Evolutionary conservation across 2,329 filamentous ascomycete genomes (phyloP).

Genomic region (Cercospora canescens): DNA sequence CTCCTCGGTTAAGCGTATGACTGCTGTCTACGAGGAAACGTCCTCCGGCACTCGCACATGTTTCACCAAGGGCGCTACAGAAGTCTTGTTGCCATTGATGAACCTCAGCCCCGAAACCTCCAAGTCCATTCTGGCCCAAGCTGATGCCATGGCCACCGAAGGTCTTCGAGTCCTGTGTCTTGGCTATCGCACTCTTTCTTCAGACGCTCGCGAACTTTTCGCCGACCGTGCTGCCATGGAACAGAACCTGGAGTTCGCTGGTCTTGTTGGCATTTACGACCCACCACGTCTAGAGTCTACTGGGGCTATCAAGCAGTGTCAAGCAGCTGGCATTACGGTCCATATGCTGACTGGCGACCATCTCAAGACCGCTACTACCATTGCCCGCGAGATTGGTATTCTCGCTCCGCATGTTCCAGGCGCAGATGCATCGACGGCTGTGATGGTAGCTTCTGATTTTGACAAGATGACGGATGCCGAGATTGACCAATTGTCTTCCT

Average conservation of each 20-base stretch:
- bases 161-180: constrained; percentile 37
- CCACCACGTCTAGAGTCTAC: constrained; percentile 36
- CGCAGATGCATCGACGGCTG: constrained; percentile 30
- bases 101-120: constrained; percentile 23
- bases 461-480: constrained; percentile 46
- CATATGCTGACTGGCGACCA: constrained; percentile 54
- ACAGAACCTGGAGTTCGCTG: constrained; percentile 31
- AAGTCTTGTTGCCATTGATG: constrained; percentile 34
- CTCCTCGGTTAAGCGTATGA: constrained; percentile 38
- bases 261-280: constrained; percentile 36
- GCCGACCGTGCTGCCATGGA: constrained; percentile 28
- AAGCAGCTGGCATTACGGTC: constrained; percentile 49
- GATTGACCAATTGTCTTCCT: constrained; percentile 42
- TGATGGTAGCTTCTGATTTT: constrained; percentile 48
- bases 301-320: constrained; percentile 45
- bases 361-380: constrained; percentile 47
- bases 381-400: constrained; percentile 50
- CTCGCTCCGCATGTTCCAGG: constrained; percentile 33
- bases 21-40: constrained; percentile 29
- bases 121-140: constrained; percentile 29
- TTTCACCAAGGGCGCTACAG: constrained; percentile 38
- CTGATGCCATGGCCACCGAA: constrained; percentile 32
- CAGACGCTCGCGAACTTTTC: constrained; percentile 11
- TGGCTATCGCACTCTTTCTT: constrained; percentile 23
- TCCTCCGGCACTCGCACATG: constrained; percentile 19